Evolutionary conservation across 1,284 basidiomycete genomes (phyloP).

Genomic region (Marasmius tenuissimus): DNA sequence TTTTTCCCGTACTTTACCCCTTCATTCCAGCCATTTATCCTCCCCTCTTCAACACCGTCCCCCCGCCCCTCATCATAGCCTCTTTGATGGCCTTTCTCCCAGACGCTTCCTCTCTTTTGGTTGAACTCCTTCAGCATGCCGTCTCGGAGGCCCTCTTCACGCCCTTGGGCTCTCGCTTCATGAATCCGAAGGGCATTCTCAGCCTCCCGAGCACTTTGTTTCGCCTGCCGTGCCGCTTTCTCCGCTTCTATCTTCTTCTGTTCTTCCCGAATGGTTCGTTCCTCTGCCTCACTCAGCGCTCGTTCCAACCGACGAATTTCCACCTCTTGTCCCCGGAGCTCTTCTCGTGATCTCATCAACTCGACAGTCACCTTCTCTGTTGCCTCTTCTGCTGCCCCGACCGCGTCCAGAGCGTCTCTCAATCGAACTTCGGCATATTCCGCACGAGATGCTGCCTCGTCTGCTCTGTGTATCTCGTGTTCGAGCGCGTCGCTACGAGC

Average conservation of each 20-base stretch:
- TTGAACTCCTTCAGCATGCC: conserved; percentile 41
- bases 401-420: conserved; percentile 39
- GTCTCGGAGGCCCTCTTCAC: conserved; percentile 38
- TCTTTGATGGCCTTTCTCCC: conserved; percentile 41
- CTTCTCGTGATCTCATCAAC: conserved; percentile 43
- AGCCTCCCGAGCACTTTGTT: conserved; percentile 45
- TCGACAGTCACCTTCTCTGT: conserved; percentile 48
- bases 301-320: conserved; percentile 50
- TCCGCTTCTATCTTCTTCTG: conserved; percentile 49
- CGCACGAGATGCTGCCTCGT: conserved; percentile 50
- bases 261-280: conserved; percentile 41
- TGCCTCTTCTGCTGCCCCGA: conserved; percentile 44
- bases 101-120: conserved; percentile 48
- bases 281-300: conserved; percentile 44
- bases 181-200: conserved; percentile 47
- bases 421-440: conserved; percentile 51
- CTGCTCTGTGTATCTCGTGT: conserved; percentile 53
- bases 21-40: conserved; percentile 38
- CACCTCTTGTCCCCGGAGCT: conserved; percentile 43
- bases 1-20: conserved; percentile 44
- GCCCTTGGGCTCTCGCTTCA: conserved; percentile 45
- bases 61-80: conserved; percentile 47
- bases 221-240: conserved; percentile 43
- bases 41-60: conserved; percentile 38
- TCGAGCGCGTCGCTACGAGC: conserved; percentile 56